These are phyloP conservation scores for Exserohilum turcica DNA, from an alignment of 2,329 filamentous ascomycete genomes.

Conservation along the genomic window DNA sequence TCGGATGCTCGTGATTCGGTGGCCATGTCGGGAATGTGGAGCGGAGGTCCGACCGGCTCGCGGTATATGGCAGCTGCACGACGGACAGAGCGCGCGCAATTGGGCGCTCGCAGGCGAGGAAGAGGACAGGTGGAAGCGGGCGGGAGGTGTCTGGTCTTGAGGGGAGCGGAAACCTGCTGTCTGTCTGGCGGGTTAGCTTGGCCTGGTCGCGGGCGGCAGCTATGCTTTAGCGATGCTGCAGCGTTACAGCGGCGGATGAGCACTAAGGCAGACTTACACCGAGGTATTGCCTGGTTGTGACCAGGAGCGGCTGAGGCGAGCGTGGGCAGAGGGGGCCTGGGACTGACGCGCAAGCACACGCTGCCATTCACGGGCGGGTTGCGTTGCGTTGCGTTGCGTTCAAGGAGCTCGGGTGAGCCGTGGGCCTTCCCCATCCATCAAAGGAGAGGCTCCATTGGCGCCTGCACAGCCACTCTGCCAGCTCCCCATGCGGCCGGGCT, in stretches of 20 bases:
- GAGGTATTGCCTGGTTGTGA: not conserved
- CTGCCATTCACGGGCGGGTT: not conserved
- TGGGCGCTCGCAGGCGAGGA: slow-evolving; percentile 8
- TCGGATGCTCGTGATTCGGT: slow-evolving; percentile 57
- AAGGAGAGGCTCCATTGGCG: not conserved
- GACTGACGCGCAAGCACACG: slow-evolving; percentile 7
- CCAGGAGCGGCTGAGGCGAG: slow-evolving; percentile 3
- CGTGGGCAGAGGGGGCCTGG: not conserved
- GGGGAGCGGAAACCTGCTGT: slow-evolving; percentile 12
- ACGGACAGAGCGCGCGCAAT: slow-evolving; percentile 14
- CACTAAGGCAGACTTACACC: not conserved
- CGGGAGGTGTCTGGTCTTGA: slow-evolving; percentile 1
- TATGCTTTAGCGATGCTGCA: slow-evolving; percentile 16
- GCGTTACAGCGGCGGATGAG: slow-evolving; percentile 5
- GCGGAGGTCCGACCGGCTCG: slow-evolving; percentile 14
- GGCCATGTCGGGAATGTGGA: slow-evolving; percentile 32
- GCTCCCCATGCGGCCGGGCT: not conserved
- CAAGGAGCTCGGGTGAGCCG: slow-evolving; percentile 9
- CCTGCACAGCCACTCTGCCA: slow-evolving; percentile 7
- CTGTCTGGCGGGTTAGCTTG: slow-evolving; percentile 10
- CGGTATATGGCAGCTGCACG: slow-evolving; percentile 3
- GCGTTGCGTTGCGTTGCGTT: too few relatives aligned
- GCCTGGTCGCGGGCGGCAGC: slow-evolving; percentile 11
- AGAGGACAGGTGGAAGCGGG: not conserved
- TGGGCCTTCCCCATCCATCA: not conserved